A percentile compares a stretch with the other conserved stretches of the same genome.
Conservation (phyloP, 768 basidiomycete genomes). For the Lepiota brunneoincarnata region DNA sequence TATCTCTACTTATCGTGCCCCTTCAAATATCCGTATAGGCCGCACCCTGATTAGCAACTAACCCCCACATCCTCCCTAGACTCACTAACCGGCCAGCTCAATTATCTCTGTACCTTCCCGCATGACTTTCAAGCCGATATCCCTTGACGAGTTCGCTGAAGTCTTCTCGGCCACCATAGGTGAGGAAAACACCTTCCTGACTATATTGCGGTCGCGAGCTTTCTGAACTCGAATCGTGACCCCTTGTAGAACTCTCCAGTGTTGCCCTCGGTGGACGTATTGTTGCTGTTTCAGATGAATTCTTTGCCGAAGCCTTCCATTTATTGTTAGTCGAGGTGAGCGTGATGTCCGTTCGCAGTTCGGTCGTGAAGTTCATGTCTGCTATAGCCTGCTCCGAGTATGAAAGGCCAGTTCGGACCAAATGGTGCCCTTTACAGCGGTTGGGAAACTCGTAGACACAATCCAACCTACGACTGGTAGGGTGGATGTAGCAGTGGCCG, state of each 20-base stretch:
- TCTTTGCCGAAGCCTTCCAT: constrained; percentile 87
- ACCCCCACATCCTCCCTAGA: constrained; percentile 5
- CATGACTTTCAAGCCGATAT: constrained; percentile 45
- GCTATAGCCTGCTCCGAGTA: constrained; percentile 72
- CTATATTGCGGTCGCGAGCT: not conserved
- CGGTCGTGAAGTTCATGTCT: constrained; percentile 5
- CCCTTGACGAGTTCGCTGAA: constrained; percentile 44
- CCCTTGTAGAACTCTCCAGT: constrained; percentile 76
- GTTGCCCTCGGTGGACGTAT: constrained; percentile 78
- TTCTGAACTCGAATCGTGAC: not conserved
- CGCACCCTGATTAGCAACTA: not conserved
- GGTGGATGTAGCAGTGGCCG: not conserved
- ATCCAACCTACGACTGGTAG: constrained; percentile 85
- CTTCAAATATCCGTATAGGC: constrained; percentile 1
- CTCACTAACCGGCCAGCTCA: not conserved
- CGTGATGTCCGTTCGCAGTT: not conserved
- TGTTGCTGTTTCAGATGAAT: constrained; percentile 85
- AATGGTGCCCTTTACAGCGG: constrained; percentile 93
- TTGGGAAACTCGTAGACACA: constrained; percentile 93
- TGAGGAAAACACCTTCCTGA: constrained; percentile 17
- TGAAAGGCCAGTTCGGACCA: constrained; percentile 97
- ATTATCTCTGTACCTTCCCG: constrained; percentile 1
- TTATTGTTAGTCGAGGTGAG: constrained; percentile 79
- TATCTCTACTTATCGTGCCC: constrained; percentile 1
- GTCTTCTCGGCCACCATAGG: constrained; percentile 52